Evolutionary conservation across 2,329 filamentous ascomycete genomes (phyloP).

Genomic region (Ascomycota sp.): DNA sequence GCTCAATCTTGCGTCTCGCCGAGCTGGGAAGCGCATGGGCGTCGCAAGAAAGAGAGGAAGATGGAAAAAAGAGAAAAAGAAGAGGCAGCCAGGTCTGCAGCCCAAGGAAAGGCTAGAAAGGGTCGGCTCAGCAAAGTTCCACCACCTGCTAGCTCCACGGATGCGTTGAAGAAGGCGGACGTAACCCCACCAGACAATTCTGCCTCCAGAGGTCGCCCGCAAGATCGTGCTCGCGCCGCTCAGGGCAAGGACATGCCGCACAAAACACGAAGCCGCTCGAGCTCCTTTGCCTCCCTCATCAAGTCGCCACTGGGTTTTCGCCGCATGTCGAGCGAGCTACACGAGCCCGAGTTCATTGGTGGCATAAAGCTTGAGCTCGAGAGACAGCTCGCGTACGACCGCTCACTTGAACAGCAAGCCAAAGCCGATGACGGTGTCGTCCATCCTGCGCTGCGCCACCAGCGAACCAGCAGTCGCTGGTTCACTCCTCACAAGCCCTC

Average conservation of each 20-base stretch:
- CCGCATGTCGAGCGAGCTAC: constrained; percentile 12
- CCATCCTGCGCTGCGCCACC: constrained; percentile 15
- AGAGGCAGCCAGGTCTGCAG: constrained; percentile 6
- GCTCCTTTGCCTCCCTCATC: constrained; percentile 16
- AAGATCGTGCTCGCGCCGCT: constrained; percentile 5
- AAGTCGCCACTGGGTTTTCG: constrained; percentile 14
- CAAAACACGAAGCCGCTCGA: constrained; percentile 12
- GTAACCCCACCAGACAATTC: background rate
- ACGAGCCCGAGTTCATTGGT: constrained; percentile 18
- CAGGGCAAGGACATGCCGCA: constrained; percentile 2
- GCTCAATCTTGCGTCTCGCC: constrained; percentile 37
- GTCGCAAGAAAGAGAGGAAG: constrained; percentile 32
- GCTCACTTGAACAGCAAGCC: constrained; percentile 8
- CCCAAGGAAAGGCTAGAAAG: constrained; percentile 7
- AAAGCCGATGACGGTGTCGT: constrained; percentile 9
- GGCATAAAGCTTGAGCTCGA: constrained; percentile 20
- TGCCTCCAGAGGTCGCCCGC: background rate
- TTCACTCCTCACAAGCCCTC: background rate
- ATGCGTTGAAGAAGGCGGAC: constrained; percentile 2
- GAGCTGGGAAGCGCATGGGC: constrained; percentile 37
- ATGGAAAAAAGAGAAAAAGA: constrained; percentile 10
- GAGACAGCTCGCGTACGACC: constrained; percentile 13
- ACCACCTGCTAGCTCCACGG: constrained; percentile 1
- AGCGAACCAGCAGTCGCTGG: constrained; percentile 3
- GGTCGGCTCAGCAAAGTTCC: constrained; percentile 1